Conservation (phyloP, 371 early-diverging fungal species). For the Choanephora cucurbitarum region DNA sequence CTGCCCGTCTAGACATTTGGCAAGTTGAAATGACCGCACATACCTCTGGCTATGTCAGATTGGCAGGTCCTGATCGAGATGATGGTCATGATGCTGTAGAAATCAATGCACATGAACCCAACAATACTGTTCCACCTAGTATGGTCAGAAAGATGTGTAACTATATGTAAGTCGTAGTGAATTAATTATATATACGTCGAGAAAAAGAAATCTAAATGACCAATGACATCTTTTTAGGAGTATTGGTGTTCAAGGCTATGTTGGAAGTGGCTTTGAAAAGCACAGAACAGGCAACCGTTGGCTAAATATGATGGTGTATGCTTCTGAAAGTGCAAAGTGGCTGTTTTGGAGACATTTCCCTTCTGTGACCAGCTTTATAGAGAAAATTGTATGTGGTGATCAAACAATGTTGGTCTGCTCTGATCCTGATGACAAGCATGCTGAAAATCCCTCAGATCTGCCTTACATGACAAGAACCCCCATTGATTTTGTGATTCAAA, state of each 20-base stretch:
- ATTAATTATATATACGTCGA: too few relatives aligned
- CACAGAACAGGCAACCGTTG: conserved; percentile 56
- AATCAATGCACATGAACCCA: conserved; percentile 6
- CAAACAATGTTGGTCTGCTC: conserved; percentile 22
- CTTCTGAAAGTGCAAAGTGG: conserved; percentile 59
- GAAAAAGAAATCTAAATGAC: too few relatives aligned
- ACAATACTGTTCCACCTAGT: conserved; percentile 4
- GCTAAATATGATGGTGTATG: conserved; percentile 56
- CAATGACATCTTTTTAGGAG: conserved; percentile 4
- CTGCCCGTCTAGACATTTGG: conserved; percentile 65
- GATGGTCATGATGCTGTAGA: conserved; percentile 30
- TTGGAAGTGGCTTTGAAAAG: conserved; percentile 64
- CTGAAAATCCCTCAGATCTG: not conserved
- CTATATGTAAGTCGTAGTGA: conserved; percentile 53
- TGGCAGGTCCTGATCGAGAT: conserved; percentile 40
- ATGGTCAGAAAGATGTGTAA: conserved; percentile 55
- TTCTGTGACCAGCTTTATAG: conserved; percentile 51
- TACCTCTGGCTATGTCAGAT: conserved; percentile 50
- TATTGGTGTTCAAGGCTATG: conserved; percentile 66
- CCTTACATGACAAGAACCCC: conserved; percentile 33
- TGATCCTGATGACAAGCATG: conserved; percentile 8
- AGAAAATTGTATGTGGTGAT: conserved; percentile 31
- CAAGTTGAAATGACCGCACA: conserved; percentile 52
- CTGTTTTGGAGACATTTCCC: conserved; percentile 57
- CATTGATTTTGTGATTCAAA: conserved; percentile 49